Evolutionary conservation across 75 land plant species (phyloP), one percentile per base, ranked within the genome.

Genomic region (Ceratopteris richardii): DNA sequence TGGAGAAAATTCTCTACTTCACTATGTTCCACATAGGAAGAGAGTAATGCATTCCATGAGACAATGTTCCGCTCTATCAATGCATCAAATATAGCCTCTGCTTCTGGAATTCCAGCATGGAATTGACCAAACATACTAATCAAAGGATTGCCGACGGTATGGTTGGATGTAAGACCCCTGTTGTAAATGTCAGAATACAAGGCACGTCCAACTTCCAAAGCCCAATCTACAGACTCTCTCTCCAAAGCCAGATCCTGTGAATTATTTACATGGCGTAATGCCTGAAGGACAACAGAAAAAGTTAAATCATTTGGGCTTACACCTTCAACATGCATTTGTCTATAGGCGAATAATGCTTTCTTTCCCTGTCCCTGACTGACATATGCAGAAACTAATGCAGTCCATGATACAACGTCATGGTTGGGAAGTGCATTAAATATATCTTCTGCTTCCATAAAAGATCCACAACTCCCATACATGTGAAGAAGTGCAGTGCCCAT

Each of bases 31-130:
- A 69, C 75, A 54, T 64, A 72, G 21, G 52, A 69, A 0, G 65
- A 76, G 28, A 77, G 61, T 72, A 78, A 69, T 2, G 64, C 66
- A 18, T 66, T 78, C 77, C 81, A 78, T 31, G 73, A 68, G 33
- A 66, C 67, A 24, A 65, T 72, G 56, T 78, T 59, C n/a, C 63
- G 63, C 54, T 25, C 53, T 0, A 65, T 44, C 27, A 64, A 58
- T 56, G 60, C 68, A 33, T 56, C 76, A 44, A 77, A 72, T 75
- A 72, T 71, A 48, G 20, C 33, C 13, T 66, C 51, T 26, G 75
- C 71, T 20, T 57, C 41, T 5, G 24, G 70, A 29, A 64, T 44
- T 6, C 50, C 24, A 14, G 26, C 44, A 23, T 55, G 60, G 51
- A 70, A 67, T 23, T 37, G 64, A 14, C 54, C 70, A 60, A 66